Conservation (phyloP, 1,139 yeast genomes). For the Taiozyma onychis region DNA sequence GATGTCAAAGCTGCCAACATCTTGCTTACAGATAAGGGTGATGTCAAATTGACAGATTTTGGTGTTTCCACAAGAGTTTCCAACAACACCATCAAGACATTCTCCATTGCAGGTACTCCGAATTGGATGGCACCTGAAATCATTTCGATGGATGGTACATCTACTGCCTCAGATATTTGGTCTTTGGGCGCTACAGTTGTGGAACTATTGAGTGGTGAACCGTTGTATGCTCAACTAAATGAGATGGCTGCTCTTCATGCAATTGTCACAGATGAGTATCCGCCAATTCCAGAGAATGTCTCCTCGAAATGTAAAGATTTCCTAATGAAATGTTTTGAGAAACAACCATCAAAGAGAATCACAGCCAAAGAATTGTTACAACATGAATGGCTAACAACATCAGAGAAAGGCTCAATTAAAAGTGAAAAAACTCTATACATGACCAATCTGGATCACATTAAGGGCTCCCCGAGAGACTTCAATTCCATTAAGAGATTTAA, state of each 20-base stretch:
- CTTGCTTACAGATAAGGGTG: conserved; percentile 77
- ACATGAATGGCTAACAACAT: conserved; percentile 49
- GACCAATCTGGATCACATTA: not conserved
- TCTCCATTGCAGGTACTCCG: conserved; percentile 93
- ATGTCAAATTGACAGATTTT: conserved; percentile 85
- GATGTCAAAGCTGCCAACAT: conserved; percentile 96
- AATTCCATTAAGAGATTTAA: conserved; percentile 18
- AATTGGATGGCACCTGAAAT: conserved; percentile 99
- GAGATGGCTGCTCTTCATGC: conserved; percentile 92
- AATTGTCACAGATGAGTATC: conserved; percentile 78
- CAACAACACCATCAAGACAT: conserved; percentile 53
- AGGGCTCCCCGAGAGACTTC: conserved; percentile 8
- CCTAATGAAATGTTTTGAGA: conserved; percentile 70
- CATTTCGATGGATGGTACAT: conserved; percentile 79
- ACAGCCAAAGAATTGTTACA: conserved; percentile 50
- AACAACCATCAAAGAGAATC: conserved; percentile 50
- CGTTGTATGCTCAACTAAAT: conserved; percentile 78
- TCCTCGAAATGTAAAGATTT: conserved; percentile 57
- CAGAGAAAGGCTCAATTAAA: not conserved
- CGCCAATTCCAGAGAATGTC: conserved; percentile 64
- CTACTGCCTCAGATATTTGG: conserved; percentile 87
- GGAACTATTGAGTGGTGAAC: conserved; percentile 79
- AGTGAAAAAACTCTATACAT: not conserved
- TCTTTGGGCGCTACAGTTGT: conserved; percentile 93
- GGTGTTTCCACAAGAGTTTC: conserved; percentile 94